A percentile compares a stretch with the other conserved stretches of the same genome.
Evolutionary conservation across 176 grass and related monocot genomes (phyloP).

Genomic region (Cymbopogon citratus): DNA sequence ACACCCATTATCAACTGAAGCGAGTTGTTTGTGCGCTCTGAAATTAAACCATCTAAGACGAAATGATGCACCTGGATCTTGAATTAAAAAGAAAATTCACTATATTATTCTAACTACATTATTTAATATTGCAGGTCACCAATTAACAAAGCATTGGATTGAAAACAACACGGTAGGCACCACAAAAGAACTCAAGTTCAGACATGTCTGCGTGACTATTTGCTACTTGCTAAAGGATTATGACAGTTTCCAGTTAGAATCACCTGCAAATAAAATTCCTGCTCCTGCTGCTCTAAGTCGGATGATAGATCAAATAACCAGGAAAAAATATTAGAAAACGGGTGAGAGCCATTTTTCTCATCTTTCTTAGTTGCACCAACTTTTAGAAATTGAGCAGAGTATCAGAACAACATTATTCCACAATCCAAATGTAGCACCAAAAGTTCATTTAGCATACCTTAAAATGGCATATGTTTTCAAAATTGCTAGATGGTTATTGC

Average conservation of each 20-base stretch:
- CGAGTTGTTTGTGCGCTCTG: too few species aligned
- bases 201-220: too few species aligned
- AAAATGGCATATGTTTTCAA: conserved; percentile 90
- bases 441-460: conserved; percentile 37
- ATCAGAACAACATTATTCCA: too few species aligned
- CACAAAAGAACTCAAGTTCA: too few species aligned
- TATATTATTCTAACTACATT: too few species aligned
- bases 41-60: too few species aligned
- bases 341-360: not conserved
- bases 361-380: not conserved
- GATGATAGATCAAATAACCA: conserved; percentile 85
- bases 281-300: conserved; percentile 38
- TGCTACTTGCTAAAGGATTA: conserved; percentile 40
- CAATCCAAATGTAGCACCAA: not conserved
- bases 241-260: conserved; percentile 58
- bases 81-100: too few species aligned
- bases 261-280: conserved; percentile 82
- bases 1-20: too few species aligned
- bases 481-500: conserved; percentile 64
- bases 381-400: not conserved
- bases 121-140: too few species aligned
- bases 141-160: too few species aligned
- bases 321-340: not conserved
- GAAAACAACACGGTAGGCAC: too few species aligned
- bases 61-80: too few species aligned